Evolutionary conservation across 192 early-diverging fungal genomes (phyloP).

Genomic region (Coemansia sp.): DNA sequence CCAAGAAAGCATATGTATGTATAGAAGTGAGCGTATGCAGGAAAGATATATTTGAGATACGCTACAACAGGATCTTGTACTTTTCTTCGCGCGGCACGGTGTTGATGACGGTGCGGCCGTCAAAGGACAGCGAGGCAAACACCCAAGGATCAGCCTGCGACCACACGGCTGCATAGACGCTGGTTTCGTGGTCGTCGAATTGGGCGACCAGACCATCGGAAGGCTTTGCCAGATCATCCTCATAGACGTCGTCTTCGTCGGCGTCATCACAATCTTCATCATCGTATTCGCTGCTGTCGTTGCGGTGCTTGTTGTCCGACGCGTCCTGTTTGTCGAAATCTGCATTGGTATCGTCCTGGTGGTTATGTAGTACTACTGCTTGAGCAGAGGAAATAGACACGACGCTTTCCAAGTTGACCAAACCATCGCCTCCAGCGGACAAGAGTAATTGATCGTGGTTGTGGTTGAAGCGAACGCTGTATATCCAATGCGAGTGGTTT

Average conservation of each 20-base stretch:
- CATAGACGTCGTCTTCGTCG: slow-evolving; percentile 15
- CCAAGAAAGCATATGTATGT: too few relatives aligned
- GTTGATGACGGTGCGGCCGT: slow-evolving; percentile 91
- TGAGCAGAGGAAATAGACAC: slow-evolving; percentile 83
- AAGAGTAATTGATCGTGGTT: slow-evolving; percentile 92
- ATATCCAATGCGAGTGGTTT: slow-evolving; percentile 89
- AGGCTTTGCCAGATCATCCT: slow-evolving; percentile 16
- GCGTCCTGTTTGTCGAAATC: too few relatives aligned
- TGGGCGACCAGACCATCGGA: slow-evolving; percentile 80
- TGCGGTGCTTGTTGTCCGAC: slow-evolving; percentile 3
- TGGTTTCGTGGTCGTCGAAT: slow-evolving; percentile 95
- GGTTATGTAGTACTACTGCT: slow-evolving; percentile 25
- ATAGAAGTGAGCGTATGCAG: too few relatives aligned
- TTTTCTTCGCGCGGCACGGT: slow-evolving; percentile 81
- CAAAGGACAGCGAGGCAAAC: slow-evolving; percentile 90
- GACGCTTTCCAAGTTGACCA: slow-evolving; percentile 82
- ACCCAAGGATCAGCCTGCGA: slow-evolving; percentile 89
- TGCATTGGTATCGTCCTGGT: too few relatives aligned
- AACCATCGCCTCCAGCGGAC: slow-evolving; percentile 78
- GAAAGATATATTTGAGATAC: not conserved
- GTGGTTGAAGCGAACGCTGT: slow-evolving; percentile 78
- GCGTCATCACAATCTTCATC: not conserved
- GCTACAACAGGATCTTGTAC: slow-evolving; percentile 71
- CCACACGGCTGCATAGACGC: slow-evolving; percentile 89
- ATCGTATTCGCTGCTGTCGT: slow-evolving; percentile 6